A percentile compares a stretch with the other conserved stretches of the same genome.
Conservation (phyloP, 2,329 filamentous ascomycete species). For the Monilinia fructigena region DNA sequence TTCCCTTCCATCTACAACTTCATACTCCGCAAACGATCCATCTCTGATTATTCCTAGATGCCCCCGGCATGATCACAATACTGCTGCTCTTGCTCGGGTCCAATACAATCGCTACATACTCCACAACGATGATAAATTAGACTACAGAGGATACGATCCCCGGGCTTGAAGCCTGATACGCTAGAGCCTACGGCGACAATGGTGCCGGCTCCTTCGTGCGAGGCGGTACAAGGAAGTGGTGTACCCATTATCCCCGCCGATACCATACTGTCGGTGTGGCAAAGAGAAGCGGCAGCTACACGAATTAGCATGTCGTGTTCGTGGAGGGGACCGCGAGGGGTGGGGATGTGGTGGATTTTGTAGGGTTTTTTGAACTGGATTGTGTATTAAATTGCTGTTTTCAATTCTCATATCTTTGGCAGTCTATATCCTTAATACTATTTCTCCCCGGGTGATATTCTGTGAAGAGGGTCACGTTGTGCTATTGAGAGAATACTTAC, state of each 20-base stretch:
- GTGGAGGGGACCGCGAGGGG: constrained; percentile 46
- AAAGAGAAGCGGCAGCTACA: constrained; percentile 55
- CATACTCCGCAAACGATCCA: constrained; percentile 59
- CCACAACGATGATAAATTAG: constrained; percentile 54
- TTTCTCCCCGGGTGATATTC: too few relatives aligned
- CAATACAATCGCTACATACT: constrained; percentile 51
- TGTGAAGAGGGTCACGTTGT: not conserved
- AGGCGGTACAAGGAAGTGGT: constrained; percentile 52
- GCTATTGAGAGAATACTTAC: constrained; percentile 32
- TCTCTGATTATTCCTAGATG: constrained; percentile 51
- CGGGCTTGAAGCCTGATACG: constrained; percentile 38
- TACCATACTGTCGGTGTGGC: constrained; percentile 62
- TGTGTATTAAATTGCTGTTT: constrained; percentile 6
- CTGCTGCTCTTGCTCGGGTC: constrained; percentile 50
- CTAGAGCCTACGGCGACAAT: constrained; percentile 40
- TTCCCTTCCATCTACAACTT: constrained; percentile 49
- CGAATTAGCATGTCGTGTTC: constrained; percentile 57
- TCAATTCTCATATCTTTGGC: not conserved
- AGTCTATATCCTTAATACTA: not conserved
- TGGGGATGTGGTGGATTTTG: constrained; percentile 49
- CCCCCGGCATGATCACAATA: constrained; percentile 50
- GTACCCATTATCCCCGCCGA: constrained; percentile 49
- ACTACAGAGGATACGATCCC: constrained; percentile 53
- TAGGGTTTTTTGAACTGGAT: constrained; percentile 54
- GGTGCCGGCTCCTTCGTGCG: constrained; percentile 39